Evolutionary conservation across 139 green algal species (phyloP).

Genomic region (Desmodesmus armatus): DNA sequence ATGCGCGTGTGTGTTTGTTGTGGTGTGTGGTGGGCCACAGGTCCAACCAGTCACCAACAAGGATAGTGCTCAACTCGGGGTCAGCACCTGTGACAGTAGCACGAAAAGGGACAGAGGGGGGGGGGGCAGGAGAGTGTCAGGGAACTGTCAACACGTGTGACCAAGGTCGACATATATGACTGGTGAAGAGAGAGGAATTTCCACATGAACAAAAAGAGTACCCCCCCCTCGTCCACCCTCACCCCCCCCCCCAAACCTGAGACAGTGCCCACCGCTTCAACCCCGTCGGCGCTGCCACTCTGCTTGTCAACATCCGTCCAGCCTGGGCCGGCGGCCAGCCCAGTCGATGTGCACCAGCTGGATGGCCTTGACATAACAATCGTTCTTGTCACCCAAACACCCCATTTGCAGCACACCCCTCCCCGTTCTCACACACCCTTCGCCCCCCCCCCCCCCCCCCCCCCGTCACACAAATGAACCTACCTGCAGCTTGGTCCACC

Average conservation of each 20-base stretch:
- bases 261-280: neutral
- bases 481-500: neutral
- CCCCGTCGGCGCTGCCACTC: neutral
- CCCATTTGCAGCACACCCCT: too few relatives aligned
- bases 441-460: too few relatives aligned
- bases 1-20: slow-evolving; percentile 32
- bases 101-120: too few relatives aligned
- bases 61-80: neutral
- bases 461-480: too few relatives aligned
- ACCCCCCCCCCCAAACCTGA: neutral
- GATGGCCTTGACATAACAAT: neutral
- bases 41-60: slow-evolving; percentile 32
- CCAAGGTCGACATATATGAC: neutral
- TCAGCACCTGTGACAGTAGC: neutral
- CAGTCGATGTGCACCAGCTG: neutral
- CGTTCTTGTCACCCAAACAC: neutral
- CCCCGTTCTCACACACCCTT: too few relatives aligned
- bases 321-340: too few relatives aligned
- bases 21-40: slow-evolving; percentile 13
- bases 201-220: neutral
- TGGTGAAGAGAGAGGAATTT: neutral
- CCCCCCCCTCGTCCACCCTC: neutral
- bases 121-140: too few relatives aligned
- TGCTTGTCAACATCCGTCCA: neutral
- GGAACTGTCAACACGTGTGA: too few relatives aligned